phyloP scores from a whole-genome alignment of 2,329 filamentous ascomycete genomes.

The Stagonosporopsis cucurbitacearum region DNA sequence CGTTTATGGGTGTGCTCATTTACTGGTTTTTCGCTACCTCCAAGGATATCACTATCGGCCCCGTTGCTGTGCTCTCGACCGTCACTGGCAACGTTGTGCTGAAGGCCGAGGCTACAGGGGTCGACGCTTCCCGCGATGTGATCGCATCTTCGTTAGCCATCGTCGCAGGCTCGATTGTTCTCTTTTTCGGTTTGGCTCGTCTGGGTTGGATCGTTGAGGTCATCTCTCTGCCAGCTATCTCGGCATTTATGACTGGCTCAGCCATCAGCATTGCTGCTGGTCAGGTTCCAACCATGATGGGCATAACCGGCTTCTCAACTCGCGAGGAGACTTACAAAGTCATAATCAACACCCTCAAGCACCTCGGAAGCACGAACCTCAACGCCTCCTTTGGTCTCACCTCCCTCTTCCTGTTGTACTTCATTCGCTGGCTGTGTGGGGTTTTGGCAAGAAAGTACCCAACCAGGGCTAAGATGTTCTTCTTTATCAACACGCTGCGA shows the following conservation, averaged over 20 bases:
- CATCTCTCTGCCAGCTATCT: constrained; percentile 88
- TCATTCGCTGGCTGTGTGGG: constrained; percentile 67
- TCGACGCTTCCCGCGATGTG: constrained; percentile 52
- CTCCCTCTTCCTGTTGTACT: constrained; percentile 78
- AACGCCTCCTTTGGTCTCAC: constrained; percentile 87
- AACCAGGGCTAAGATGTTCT: constrained; percentile 73
- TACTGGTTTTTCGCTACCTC: constrained; percentile 99
- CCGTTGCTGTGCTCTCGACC: constrained; percentile 93
- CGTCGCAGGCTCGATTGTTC: constrained; percentile 79
- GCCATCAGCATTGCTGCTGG: constrained; percentile 87
- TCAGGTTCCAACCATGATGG: constrained; percentile 82
- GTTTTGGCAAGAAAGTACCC: constrained; percentile 72
- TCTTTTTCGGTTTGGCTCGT: constrained; percentile 78
- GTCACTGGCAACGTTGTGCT: constrained; percentile 80
- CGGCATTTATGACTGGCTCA: constrained; percentile 97
- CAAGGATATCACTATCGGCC: constrained; percentile 97
- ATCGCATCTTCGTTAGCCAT: constrained; percentile 69
- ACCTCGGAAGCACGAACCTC: constrained; percentile 67
- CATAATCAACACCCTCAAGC: constrained; percentile 81
- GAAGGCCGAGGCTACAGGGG: constrained; percentile 59
- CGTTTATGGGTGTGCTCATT: constrained; percentile 92
- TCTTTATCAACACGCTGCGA: constrained; percentile 89
- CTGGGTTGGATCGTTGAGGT: constrained; percentile 93
- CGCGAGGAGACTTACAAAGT: constrained; percentile 81
- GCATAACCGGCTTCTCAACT: constrained; percentile 75